phyloP scores from a whole-genome alignment of 139 green algal genomes.

The Chlamydomonas sp. region DNA sequence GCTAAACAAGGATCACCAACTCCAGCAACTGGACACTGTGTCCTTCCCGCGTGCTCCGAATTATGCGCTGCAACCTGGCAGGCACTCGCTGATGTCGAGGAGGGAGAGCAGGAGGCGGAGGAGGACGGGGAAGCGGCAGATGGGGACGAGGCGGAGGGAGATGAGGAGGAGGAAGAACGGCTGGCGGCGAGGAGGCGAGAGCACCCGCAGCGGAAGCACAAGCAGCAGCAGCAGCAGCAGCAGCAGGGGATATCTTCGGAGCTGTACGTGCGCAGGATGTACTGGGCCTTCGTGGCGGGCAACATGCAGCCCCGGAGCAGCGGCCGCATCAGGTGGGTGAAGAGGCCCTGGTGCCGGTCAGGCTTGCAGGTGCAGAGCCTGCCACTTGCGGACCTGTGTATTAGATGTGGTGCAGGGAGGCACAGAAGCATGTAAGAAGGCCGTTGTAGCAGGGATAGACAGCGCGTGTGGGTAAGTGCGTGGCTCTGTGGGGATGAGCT shows the following conservation, averaged over 20 bases:
- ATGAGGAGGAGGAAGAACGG: not conserved
- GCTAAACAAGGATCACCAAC: no score
- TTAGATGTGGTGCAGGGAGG: no score
- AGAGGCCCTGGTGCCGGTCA: not conserved
- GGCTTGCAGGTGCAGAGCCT: no score
- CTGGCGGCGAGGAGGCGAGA: not conserved
- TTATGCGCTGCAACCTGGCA: no score
- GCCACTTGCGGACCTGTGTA: no score
- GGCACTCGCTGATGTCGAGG: not conserved
- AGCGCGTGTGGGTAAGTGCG: no score
- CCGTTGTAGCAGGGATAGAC: no score
- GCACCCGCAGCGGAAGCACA: not conserved
- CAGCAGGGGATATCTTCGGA: not conserved
- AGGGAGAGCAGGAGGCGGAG: not conserved
- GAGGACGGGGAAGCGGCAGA: not conserved
- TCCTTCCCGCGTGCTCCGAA: no score
- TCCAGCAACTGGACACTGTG: no score
- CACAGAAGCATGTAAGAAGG: no score
- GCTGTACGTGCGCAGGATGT: constrained; percentile 18
- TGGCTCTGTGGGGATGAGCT: no score
- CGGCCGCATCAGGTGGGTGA: constrained; percentile 30
- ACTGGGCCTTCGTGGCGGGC: constrained; percentile 47
- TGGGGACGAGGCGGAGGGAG: not conserved
- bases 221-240: not conserved
- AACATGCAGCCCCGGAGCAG: constrained; percentile 12